Conservation (phyloP, 306 rosid species). For the Prunus campanulata region DNA sequence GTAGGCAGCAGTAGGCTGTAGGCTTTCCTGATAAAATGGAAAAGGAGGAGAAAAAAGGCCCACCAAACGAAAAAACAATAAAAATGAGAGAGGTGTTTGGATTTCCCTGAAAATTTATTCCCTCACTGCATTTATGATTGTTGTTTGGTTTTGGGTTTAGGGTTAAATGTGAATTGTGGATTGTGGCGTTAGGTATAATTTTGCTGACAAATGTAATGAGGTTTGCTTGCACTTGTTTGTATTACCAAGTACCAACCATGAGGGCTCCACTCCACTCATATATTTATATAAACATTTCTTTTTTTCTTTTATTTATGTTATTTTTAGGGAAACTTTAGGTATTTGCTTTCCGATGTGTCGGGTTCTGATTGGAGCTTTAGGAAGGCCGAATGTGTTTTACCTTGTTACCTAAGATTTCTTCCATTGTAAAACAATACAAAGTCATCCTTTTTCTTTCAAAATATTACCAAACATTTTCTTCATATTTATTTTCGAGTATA, state of each 20-base stretch:
- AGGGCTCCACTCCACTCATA: slow-evolving; percentile 14
- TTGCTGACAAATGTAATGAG: neutral
- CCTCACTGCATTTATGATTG: slow-evolving; percentile 22
- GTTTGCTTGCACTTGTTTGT: neutral
- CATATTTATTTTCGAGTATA: too few species aligned
- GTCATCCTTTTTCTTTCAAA: too few species aligned
- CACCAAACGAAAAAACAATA: slow-evolving; percentile 32
- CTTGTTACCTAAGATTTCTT: too few species aligned
- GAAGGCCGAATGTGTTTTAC: neutral
- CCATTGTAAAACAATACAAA: too few species aligned
- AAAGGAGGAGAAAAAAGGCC: slow-evolving; percentile 19
- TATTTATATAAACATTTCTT: neutral
- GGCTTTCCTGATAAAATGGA: slow-evolving; percentile 61
- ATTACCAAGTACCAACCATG: slow-evolving; percentile 9
- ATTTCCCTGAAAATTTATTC: slow-evolving; percentile 34
- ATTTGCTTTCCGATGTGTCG: neutral
- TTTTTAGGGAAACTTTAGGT: neutral
- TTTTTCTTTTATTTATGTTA: neutral
- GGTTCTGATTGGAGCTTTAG: neutral
- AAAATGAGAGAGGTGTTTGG: slow-evolving; percentile 55
- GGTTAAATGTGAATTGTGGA: slow-evolving; percentile 16
- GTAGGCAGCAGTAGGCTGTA: neutral
- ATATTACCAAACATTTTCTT: too few species aligned
- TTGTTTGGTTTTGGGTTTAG: slow-evolving; percentile 20
- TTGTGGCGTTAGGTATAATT: slow-evolving; percentile 45